These are phyloP conservation scores for Xylariaceae sp. DNA, from an alignment of 2,329 filamentous ascomycete species.

Conservation along the genomic window DNA sequence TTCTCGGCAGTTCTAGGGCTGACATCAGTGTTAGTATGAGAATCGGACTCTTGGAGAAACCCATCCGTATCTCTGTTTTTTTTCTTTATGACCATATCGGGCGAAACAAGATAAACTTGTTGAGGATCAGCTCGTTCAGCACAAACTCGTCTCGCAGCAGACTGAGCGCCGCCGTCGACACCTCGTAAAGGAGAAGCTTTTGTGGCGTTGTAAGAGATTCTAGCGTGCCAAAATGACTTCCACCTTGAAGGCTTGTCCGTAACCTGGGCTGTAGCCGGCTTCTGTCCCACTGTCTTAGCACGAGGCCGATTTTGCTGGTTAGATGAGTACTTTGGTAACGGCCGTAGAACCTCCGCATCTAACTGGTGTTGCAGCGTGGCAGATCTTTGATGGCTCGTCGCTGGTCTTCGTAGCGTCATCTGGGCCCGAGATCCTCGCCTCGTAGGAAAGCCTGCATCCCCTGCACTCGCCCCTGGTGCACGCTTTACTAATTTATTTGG, in stretches of 20 bases:
- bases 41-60: not conserved
- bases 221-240: slow-evolving; percentile 64
- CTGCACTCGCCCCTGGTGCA: slow-evolving; percentile 60
- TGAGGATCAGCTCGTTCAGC: slow-evolving; percentile 42
- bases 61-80: slow-evolving; percentile 3
- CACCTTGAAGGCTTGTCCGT: slow-evolving; percentile 44
- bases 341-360: slow-evolving; percentile 33
- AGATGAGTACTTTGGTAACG: slow-evolving; percentile 41
- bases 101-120: slow-evolving; percentile 47
- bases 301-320: slow-evolving; percentile 42
- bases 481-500: slow-evolving; percentile 83
- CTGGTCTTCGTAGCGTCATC: slow-evolving; percentile 72
- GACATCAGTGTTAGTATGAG: slow-evolving; percentile 24
- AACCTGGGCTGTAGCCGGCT: slow-evolving; percentile 14
- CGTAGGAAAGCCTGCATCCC: slow-evolving; percentile 49
- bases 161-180: slow-evolving; percentile 37
- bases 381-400: slow-evolving; percentile 79
- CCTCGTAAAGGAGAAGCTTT: slow-evolving; percentile 34
- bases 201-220: slow-evolving; percentile 33
- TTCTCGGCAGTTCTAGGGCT: slow-evolving; percentile 37
- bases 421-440: slow-evolving; percentile 63
- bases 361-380: slow-evolving; percentile 66
- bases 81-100: slow-evolving; percentile 35
- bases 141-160: slow-evolving; percentile 39
- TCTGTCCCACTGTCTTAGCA: slow-evolving; percentile 37